Conservation (phyloP, 306 rosid genomes). For the Abrus precatorius region DNA sequence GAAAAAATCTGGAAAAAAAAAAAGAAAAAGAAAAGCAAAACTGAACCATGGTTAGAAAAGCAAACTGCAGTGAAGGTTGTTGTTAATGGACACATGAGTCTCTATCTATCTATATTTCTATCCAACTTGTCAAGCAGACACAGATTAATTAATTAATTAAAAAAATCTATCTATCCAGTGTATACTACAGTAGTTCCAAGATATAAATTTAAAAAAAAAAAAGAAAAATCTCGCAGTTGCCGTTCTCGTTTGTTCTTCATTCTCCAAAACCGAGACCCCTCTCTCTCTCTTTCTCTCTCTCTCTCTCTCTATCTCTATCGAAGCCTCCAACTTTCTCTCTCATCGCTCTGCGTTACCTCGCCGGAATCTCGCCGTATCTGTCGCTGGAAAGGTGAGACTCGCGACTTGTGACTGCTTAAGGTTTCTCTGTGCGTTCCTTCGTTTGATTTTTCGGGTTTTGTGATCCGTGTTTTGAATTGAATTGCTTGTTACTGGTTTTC, state of each 20-base stretch:
- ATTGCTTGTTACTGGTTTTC: constrained; percentile 38
- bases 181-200: constrained; percentile 18
- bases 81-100: constrained; percentile 34
- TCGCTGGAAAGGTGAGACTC: constrained; percentile 49
- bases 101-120: constrained; percentile 10
- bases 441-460: not conserved
- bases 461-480: constrained; percentile 50
- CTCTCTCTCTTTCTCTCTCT: constrained; percentile 41
- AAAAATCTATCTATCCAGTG: constrained; percentile 37
- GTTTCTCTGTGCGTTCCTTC: not conserved
- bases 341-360: constrained; percentile 20
- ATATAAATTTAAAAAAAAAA: constrained; percentile 34
- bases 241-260: constrained; percentile 47
- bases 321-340: constrained; percentile 39
- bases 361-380: constrained; percentile 46
- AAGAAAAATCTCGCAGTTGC: constrained; percentile 46
- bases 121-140: constrained; percentile 42
- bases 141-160: not conserved
- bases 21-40: constrained; percentile 1
- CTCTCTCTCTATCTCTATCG: constrained; percentile 41
- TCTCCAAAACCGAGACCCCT: constrained; percentile 41
- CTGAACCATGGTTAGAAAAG: constrained; percentile 48
- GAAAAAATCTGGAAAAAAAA: not conserved
- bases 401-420: not conserved
- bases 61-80: constrained; percentile 48